Base-by-base conservation (phyloP, 768 basidiomycete species). In the Hebeloma cylindrosporum region DNA sequence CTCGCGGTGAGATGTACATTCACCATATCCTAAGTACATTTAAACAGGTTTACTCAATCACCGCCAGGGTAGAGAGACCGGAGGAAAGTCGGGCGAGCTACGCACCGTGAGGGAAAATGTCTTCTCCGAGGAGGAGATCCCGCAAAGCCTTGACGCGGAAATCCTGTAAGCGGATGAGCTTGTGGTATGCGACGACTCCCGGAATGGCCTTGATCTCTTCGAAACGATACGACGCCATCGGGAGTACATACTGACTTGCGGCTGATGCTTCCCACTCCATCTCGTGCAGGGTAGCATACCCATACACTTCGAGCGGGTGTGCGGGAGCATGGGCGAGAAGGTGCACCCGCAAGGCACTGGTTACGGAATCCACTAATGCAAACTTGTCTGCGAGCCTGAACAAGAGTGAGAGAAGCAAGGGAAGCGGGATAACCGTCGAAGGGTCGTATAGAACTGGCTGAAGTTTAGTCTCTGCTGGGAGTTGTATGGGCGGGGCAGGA, bases 331-430 rank as follows among this genome's bases (percentile, higher is more conserved):
- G 78, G 4, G 80, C 82, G 14, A 70, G 50, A 2, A 88, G 63
- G 61, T 87, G 85, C 18, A 64, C 61, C 45, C 70, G 66, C 34
- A 88, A 56, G 13, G 65, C 60, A 2, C 61, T 58, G 42, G 71
- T 55, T 35, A 80, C 69, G 4, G 69, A 50, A 7, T 72, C 70
- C 22, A 73, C 67, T 16, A 88, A 66, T 3, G 67, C 69, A 53
- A 88, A 88, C 59, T 88, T 88, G 63, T 87, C 86, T 25, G 71
- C 77, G 30, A 87, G 67, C 33, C 58, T 63, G 57, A 82, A 73
- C 51, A 88, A 66, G 35, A 73, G 53, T 10, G 78, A 62, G 10
- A 63, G 70, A 28, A 88, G 74, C 13, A 88, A 61, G 16, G 85
- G 85, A 7, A 83, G 69, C 1, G 86, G 86, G 32, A 88, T 80